Conservation (phyloP, 169 alveolate species). For the Babesia caballi region DNA sequence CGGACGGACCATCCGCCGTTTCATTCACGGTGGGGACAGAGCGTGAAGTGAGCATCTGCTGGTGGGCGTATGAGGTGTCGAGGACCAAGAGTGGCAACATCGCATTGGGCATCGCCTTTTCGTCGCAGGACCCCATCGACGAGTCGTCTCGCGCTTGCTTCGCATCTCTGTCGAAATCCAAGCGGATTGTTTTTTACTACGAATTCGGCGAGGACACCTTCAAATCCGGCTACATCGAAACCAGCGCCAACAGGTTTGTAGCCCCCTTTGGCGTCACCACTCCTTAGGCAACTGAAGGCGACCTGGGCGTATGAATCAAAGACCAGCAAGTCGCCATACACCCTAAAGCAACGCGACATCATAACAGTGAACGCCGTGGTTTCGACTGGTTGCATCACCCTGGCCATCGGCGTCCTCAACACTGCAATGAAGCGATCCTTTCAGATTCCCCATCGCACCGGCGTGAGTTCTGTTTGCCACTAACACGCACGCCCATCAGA, state of each 20-base stretch:
- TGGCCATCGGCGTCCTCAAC: conserved; percentile 18
- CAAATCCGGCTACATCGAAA: conserved; percentile 52
- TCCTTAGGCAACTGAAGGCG: conserved; percentile 20
- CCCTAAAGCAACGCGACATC: conserved; percentile 31
- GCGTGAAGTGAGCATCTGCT: conserved; percentile 42
- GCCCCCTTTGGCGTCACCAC: neutral
- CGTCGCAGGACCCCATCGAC: conserved; percentile 45
- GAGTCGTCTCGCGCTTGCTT: conserved; percentile 34
- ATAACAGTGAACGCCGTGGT: conserved; percentile 21
- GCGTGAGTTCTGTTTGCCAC: neutral
- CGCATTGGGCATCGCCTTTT: conserved; percentile 41
- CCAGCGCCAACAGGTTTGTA: neutral
- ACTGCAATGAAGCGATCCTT: neutral
- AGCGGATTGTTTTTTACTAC: conserved; percentile 41
- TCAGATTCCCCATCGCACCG: conserved; percentile 22
- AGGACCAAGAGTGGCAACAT: conserved; percentile 40
- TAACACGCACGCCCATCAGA: neutral
- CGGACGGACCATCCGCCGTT: neutral
- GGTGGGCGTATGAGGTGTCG: conserved; percentile 61
- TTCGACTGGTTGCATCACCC: conserved; percentile 23
- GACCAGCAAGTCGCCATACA: conserved; percentile 1
- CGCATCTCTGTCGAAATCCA: conserved; percentile 28
- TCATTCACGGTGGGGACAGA: conserved; percentile 38
- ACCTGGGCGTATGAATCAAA: conserved; percentile 49
- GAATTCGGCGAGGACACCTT: conserved; percentile 46